These are phyloP conservation scores for Dalbergia cultrata DNA, from an alignment of 306 rosid genomes.

Conservation along the genomic window DNA sequence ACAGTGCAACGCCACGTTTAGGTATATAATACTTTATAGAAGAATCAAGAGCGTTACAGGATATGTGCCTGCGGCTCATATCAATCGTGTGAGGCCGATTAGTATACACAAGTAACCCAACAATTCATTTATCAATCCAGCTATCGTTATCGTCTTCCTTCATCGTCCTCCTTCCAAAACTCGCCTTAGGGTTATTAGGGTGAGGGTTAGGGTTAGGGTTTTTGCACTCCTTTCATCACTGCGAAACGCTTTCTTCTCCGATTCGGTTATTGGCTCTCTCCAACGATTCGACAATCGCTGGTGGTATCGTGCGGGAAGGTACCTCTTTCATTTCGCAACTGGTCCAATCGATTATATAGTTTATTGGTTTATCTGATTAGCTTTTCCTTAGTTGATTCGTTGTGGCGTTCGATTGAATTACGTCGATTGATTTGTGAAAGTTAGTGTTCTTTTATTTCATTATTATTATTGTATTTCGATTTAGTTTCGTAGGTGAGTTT, in stretches of 20 bases:
- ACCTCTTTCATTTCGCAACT: neutral
- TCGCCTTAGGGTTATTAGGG: slow-evolving; percentile 30
- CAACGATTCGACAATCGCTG: neutral
- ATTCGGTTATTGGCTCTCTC: neutral
- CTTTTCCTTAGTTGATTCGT: neutral
- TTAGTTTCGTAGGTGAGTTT: slow-evolving; percentile 18
- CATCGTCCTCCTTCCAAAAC: neutral
- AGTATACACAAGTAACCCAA: neutral
- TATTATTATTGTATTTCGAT: neutral
- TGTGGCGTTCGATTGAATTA: neutral
- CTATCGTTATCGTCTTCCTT: slow-evolving; percentile 36
- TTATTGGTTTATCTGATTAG: neutral
- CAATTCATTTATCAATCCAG: neutral
- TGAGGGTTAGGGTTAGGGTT: slow-evolving; percentile 46
- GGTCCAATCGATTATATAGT: neutral
- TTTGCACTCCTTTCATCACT: slow-evolving; percentile 34
- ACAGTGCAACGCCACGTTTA: slow-evolving; percentile 42
- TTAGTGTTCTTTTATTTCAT: neutral
- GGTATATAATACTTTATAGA: slow-evolving; percentile 22
- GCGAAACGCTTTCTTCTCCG: neutral
- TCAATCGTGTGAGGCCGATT: slow-evolving; percentile 30
- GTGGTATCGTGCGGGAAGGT: neutral
- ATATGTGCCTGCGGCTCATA: slow-evolving; percentile 36
- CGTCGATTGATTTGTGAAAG: neutral
- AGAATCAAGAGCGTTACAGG: slow-evolving; percentile 46